Percentiles rank a stretch among this genome's conserved stretches.
Evolutionary conservation across 148 eudicot genomes (phyloP).

Genomic region (Linanthus parryae): DNA sequence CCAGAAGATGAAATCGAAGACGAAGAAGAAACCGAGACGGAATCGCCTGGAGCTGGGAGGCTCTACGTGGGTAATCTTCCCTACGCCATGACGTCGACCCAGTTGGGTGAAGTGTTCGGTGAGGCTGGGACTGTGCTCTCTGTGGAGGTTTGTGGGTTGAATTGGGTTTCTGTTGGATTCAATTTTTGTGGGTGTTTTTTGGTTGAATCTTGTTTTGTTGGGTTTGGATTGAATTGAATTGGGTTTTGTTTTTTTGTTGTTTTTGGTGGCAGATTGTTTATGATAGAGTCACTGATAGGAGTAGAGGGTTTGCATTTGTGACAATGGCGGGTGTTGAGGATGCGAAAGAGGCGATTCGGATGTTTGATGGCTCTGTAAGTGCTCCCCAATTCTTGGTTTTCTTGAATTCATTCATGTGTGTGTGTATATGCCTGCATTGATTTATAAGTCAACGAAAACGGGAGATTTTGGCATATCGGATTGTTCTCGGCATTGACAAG

Average conservation of each 20-base stretch:
- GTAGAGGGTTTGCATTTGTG: conserved; percentile 89
- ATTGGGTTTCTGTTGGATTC: conserved; percentile 1
- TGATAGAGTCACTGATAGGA: conserved; percentile 82
- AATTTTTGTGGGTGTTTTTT: conserved; percentile 22
- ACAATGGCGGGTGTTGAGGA: conserved; percentile 71
- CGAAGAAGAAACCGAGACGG: conserved; percentile 18
- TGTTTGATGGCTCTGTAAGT: conserved; percentile 92
- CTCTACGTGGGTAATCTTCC: conserved; percentile 84
- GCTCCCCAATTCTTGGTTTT: neutral
- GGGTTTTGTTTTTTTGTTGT: too few species aligned
- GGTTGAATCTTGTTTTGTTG: neutral
- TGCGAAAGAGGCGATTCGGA: conserved; percentile 66
- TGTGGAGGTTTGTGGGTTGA: conserved; percentile 43
- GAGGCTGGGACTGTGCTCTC: conserved; percentile 61
- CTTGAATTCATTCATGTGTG: neutral
- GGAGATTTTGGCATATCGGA: too few species aligned
- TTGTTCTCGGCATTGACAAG: too few species aligned
- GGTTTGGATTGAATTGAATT: too few species aligned
- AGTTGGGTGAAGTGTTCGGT: conserved; percentile 54
- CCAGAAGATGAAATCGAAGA: conserved; percentile 15
- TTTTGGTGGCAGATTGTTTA: conserved; percentile 92
- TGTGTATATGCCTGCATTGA: neutral
- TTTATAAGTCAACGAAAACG: too few species aligned
- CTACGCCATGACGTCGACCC: conserved; percentile 46
- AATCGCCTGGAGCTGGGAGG: conserved; percentile 24